These are phyloP conservation scores for Eremochloa ophiuroides DNA, from an alignment of 176 grass and related monocot species.

Conservation along the genomic window DNA sequence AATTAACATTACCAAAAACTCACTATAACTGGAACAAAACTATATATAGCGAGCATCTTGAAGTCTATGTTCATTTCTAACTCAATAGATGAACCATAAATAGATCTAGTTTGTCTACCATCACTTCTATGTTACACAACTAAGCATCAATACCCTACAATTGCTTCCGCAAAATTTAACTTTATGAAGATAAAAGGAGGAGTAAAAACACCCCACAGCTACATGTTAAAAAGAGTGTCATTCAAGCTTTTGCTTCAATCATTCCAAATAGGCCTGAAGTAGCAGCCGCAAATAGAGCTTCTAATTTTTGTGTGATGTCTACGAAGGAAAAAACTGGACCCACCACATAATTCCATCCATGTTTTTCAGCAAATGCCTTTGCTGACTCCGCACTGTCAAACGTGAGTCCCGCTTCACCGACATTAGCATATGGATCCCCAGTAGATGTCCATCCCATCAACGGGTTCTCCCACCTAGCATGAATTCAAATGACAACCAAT, in stretches of 20 bases:
- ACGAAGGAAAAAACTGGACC: background rate
- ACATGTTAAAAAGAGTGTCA: conserved; percentile 1
- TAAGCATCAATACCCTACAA: background rate
- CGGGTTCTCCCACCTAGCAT: conserved; percentile 93
- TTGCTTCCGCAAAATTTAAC: background rate
- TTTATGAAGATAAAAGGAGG: background rate
- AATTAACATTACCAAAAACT: conserved; percentile 5
- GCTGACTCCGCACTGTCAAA: conserved; percentile 85
- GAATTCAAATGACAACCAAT: conserved; percentile 19
- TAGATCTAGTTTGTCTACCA: background rate
- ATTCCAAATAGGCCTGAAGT: background rate
- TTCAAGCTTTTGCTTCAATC: background rate
- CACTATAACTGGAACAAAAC: background rate
- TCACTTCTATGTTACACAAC: background rate
- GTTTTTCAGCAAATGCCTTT: conserved; percentile 85
- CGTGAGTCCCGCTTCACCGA: conserved; percentile 75
- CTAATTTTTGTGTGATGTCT: background rate
- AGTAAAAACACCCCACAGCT: background rate
- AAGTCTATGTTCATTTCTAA: background rate
- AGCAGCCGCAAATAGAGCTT: background rate
- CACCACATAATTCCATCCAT: conserved; percentile 96
- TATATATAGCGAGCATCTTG: background rate
- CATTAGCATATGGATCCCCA: conserved; percentile 95
- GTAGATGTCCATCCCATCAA: conserved; percentile 99
- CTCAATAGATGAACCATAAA: background rate